Percentiles rank a stretch among this genome's conserved stretches.
Conservation (phyloP, 805 yeast species). For the Kazachstania taianensis region DNA sequence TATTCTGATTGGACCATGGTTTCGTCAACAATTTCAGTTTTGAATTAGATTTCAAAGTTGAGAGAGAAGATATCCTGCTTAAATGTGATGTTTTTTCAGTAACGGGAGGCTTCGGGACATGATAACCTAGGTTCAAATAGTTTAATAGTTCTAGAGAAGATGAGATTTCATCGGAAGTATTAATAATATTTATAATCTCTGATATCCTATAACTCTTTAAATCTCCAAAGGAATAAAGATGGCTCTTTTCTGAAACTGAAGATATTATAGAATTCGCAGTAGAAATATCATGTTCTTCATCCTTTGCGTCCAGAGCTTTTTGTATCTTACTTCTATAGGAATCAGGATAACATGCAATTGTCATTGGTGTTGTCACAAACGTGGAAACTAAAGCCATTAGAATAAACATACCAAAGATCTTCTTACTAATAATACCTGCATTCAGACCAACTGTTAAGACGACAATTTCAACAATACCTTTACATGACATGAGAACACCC, state of each 20-base stretch:
- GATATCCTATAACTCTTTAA: slow-evolving; percentile 14
- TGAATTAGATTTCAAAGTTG: slow-evolving; percentile 12
- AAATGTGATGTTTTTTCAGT: neutral
- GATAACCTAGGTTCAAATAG: slow-evolving; percentile 14
- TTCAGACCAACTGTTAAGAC: slow-evolving; percentile 65
- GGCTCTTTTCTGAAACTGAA: neutral
- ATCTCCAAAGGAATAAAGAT: slow-evolving; percentile 13
- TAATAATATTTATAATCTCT: slow-evolving; percentile 17
- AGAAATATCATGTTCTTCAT: slow-evolving; percentile 1
- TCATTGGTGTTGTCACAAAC: slow-evolving; percentile 69
- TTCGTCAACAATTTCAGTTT: slow-evolving; percentile 13
- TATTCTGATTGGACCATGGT: slow-evolving; percentile 11
- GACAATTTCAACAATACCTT: slow-evolving; percentile 79
- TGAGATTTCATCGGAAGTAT: slow-evolving; percentile 25
- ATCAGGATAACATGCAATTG: slow-evolving; percentile 51
- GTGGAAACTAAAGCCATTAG: slow-evolving; percentile 76
- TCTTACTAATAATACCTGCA: slow-evolving; percentile 55
- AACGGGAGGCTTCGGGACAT: neutral
- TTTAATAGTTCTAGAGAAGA: slow-evolving; percentile 23
- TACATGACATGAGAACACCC: slow-evolving; percentile 79
- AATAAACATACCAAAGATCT: slow-evolving; percentile 69
- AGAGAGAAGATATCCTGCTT: slow-evolving; percentile 15
- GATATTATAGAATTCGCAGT: neutral
- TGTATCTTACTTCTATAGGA: slow-evolving; percentile 45
- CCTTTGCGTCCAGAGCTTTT: slow-evolving; percentile 16